A percentile compares a stretch with the other conserved stretches of the same genome.
These are phyloP conservation scores for Bassia scoparia DNA, from an alignment of 148 eudicot species.

Conservation along the genomic window DNA sequence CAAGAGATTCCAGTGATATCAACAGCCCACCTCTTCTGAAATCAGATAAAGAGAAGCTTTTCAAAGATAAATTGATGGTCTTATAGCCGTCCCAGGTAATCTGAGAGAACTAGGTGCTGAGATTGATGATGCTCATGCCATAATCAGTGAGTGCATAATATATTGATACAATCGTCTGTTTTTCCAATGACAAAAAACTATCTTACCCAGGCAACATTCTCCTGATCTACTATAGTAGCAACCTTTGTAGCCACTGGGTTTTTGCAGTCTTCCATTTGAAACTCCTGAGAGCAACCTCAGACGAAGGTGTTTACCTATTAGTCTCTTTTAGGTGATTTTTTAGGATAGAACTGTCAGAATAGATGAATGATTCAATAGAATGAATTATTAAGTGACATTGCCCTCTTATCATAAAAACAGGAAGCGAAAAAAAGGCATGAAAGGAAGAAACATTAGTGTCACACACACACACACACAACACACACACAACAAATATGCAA, in stretches of 20 bases:
- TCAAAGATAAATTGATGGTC: constrained; percentile 41
- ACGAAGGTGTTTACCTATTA: constrained; percentile 14
- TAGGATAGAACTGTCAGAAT: too few species aligned
- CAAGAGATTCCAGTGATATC: constrained; percentile 69
- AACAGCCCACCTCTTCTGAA: constrained; percentile 68
- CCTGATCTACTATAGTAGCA: constrained; percentile 78
- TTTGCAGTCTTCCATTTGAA: constrained; percentile 87
- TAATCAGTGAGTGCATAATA: constrained; percentile 56
- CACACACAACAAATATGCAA: too few species aligned
- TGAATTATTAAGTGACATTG: too few species aligned
- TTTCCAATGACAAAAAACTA: constrained; percentile 61
- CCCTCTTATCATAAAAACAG: too few species aligned
- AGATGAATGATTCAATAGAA: too few species aligned
- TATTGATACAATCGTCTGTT: constrained; percentile 70
- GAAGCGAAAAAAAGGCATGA: too few species aligned
- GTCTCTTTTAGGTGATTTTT: too few species aligned
- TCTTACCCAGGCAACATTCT: constrained; percentile 62
- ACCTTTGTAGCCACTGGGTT: constrained; percentile 57
- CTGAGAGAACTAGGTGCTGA: constrained; percentile 65
- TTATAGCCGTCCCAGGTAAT: constrained; percentile 65
- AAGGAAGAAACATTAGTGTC: too few species aligned
- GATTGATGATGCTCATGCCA: constrained; percentile 89
- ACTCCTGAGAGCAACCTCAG: constrained; percentile 62
- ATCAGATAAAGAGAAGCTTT: constrained; percentile 76
- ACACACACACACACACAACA: too few species aligned